phyloP scores from a whole-genome alignment of 768 basidiomycete genomes.

The Mycena latifolia region DNA sequence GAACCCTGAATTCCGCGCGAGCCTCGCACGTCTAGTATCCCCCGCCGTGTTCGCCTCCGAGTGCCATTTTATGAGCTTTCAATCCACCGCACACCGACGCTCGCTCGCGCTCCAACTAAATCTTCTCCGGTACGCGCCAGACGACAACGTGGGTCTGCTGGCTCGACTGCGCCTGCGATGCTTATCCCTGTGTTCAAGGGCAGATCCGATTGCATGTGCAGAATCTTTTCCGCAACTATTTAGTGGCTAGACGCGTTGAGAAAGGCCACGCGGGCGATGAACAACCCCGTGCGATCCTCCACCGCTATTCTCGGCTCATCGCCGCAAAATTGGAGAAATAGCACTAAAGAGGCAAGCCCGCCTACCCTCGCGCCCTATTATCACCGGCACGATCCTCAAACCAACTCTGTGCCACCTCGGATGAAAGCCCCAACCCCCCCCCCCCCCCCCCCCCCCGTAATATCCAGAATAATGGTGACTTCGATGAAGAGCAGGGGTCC shows the following conservation, averaged over 20 bases:
- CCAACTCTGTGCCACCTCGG: constrained; percentile 73
- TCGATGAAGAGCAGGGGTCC: constrained; percentile 52
- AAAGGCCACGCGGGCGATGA: constrained; percentile 67
- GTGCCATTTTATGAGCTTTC: constrained; percentile 77
- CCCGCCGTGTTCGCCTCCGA: constrained; percentile 69
- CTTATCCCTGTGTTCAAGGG: constrained; percentile 21
- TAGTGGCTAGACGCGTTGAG: constrained; percentile 74
- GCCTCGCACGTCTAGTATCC: constrained; percentile 66
- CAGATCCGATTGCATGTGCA: constrained; percentile 73
- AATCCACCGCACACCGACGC: constrained; percentile 81
- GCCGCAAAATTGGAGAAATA: constrained; percentile 61
- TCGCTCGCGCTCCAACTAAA: constrained; percentile 80
- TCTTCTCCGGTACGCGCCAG: constrained; percentile 67
- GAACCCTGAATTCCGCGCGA: constrained; percentile 64
- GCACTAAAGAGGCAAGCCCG: constrained; percentile 62
- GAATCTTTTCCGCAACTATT: constrained; percentile 57
- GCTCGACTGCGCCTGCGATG: neutral
- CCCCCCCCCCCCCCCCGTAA: constrained; percentile 73
- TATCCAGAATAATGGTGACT: constrained; percentile 76
- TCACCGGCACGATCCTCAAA: constrained; percentile 80
- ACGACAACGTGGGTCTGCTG: constrained; percentile 61
- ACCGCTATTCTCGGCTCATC: constrained; percentile 72
- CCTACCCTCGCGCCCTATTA: constrained; percentile 70
- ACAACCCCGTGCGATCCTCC: constrained; percentile 58
- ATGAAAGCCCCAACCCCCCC: constrained; percentile 86